Percentiles rank a stretch among this genome's conserved stretches.
phyloP scores from a whole-genome alignment of 371 early-diverging fungal genomes.

The Sporodiniella umbellata region DNA sequence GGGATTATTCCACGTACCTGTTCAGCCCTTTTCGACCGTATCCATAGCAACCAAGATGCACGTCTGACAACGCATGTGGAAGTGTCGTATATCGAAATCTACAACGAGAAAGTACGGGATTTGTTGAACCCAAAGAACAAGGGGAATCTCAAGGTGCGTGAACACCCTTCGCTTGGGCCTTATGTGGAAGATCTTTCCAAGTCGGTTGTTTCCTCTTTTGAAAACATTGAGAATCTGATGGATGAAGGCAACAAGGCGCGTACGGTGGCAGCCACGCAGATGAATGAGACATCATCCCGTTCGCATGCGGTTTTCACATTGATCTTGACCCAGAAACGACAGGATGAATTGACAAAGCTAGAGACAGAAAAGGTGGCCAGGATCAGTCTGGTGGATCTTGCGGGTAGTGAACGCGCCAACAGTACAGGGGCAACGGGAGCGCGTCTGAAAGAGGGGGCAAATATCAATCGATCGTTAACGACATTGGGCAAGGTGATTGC shows the following conservation, averaged over 20 bases:
- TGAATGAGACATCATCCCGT: conserved; percentile 94
- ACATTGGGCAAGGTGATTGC: conserved; percentile 97
- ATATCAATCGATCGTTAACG: conserved; percentile 96
- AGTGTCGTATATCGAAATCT: conserved; percentile 84
- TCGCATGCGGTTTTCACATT: conserved; percentile 95
- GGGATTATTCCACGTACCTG: conserved; percentile 87
- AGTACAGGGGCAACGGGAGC: conserved; percentile 95
- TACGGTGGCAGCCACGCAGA: conserved; percentile 93
- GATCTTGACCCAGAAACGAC: conserved; percentile 67
- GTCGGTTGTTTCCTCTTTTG: conserved; percentile 74
- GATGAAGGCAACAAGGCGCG: conserved; percentile 88
- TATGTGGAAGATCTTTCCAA: conserved; percentile 90
- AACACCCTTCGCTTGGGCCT: conserved; percentile 88
- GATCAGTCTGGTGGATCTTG: conserved; percentile 84
- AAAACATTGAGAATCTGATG: conserved; percentile 77
- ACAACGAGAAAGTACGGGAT: conserved; percentile 90
- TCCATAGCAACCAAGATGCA: conserved; percentile 39
- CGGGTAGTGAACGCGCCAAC: conserved; percentile 96
- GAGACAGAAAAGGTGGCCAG: conserved; percentile 77
- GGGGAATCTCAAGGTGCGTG: conserved; percentile 79
- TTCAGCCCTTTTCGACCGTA: conserved; percentile 73
- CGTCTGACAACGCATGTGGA: conserved; percentile 68
- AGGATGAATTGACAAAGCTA: conserved; percentile 60
- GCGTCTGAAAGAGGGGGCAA: conserved; percentile 98
- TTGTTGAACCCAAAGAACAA: conserved; percentile 79